Conservation (phyloP, 1,284 basidiomycete species). For the Albatrellus sp. region DNA sequence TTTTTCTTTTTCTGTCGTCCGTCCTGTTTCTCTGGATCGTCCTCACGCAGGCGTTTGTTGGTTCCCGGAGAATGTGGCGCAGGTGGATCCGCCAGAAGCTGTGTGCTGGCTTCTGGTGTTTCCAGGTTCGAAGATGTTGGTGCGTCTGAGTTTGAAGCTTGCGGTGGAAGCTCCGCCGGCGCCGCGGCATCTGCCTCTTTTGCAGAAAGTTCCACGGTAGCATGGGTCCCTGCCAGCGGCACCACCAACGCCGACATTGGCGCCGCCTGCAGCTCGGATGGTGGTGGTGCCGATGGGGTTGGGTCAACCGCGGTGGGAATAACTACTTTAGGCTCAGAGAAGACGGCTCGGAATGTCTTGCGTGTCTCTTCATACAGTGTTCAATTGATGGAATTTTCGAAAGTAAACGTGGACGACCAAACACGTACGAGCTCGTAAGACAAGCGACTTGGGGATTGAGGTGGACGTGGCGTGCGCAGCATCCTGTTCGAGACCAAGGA, state of each 20-base stretch:
- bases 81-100: background rate
- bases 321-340: slow-evolving; percentile 58
- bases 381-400: background rate
- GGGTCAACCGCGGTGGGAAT: slow-evolving; percentile 23
- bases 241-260: background rate
- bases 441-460: slow-evolving; percentile 48
- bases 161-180: background rate
- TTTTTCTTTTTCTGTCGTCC: slow-evolving; percentile 1
- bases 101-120: no score
- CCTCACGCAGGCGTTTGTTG: background rate
- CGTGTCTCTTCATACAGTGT: slow-evolving; percentile 31
- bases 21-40: background rate
- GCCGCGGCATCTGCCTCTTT: background rate
- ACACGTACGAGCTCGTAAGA: slow-evolving; percentile 62
- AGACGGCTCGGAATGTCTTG: slow-evolving; percentile 52
- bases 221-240: background rate
- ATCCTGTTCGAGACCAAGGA: slow-evolving; percentile 58
- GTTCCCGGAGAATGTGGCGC: background rate
- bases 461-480: slow-evolving; percentile 50
- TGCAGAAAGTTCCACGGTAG: background rate
- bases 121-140: no score
- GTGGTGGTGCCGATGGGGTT: background rate
- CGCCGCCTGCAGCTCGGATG: background rate
- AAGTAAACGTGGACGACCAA: background rate
- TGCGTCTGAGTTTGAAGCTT: background rate